These are phyloP conservation scores for Xylaria multiplex DNA, from an alignment of 2,329 filamentous ascomycete species.

Conservation along the genomic window DNA sequence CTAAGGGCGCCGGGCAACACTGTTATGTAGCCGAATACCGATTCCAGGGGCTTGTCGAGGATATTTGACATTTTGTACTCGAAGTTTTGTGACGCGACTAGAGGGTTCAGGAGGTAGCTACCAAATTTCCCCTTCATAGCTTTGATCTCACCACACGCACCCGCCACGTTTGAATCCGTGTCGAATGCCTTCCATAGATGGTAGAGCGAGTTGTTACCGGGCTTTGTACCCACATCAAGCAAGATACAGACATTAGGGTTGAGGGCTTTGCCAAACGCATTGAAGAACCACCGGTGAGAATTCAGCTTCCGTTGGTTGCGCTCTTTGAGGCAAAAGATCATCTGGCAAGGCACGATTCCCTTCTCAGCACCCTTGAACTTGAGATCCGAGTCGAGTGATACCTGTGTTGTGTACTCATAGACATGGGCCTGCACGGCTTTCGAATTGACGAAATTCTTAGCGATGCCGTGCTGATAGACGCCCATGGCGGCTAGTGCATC, in stretches of 20 bases:
- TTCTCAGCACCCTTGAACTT: conserved; percentile 99
- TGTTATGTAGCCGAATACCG: conserved; percentile 96
- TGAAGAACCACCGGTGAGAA: conserved; percentile 99
- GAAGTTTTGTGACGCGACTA: conserved; percentile 97
- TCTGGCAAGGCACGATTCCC: conserved; percentile 96
- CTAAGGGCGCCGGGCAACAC: conserved; percentile 97
- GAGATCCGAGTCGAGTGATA: conserved; percentile 92
- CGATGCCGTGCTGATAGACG: conserved; percentile 97
- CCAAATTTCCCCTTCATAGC: conserved; percentile 89
- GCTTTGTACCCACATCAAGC: conserved; percentile 94
- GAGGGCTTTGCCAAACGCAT: conserved; percentile 90
- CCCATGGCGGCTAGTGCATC: conserved; percentile 97
- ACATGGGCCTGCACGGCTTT: conserved; percentile 95
- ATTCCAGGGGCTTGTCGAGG: conserved; percentile 95
- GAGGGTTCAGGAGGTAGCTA: conserved; percentile 88
- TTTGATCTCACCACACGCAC: conserved; percentile 98
- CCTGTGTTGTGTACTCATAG: conserved; percentile 98
- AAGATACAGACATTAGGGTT: conserved; percentile 97
- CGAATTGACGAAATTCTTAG: conserved; percentile 97
- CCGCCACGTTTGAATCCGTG: conserved; percentile 95
- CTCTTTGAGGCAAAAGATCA: conserved; percentile 98
- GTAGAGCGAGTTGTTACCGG: conserved; percentile 89
- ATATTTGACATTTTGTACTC: conserved; percentile 99
- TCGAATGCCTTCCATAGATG: conserved; percentile 99
- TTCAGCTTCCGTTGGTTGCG: conserved; percentile 98